A percentile compares a stretch with the other conserved stretches of the same genome.
Evolutionary conservation across 78 protist species (phyloP).

Genomic region (Dictyostelium brefeldianum): DNA sequence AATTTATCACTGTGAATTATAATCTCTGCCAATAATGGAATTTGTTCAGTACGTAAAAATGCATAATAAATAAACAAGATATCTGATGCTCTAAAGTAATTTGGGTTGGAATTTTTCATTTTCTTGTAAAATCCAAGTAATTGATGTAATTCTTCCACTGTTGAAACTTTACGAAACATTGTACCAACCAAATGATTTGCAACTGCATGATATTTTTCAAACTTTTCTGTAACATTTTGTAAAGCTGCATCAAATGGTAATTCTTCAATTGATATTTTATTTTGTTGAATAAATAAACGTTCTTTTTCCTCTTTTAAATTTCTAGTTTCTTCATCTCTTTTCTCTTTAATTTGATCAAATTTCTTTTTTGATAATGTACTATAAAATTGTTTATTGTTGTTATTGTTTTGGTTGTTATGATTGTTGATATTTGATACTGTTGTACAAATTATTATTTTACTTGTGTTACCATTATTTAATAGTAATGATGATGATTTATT

Average conservation of each 20-base stretch:
- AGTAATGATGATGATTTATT: not conserved
- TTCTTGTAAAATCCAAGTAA: slow-evolving; percentile 30
- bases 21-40: slow-evolving; percentile 38
- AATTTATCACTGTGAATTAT: slow-evolving; percentile 39
- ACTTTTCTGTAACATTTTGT: slow-evolving; percentile 34
- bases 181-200: not conserved
- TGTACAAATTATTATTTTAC: not conserved
- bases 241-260: slow-evolving; percentile 33
- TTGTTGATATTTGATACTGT: not conserved
- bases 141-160: slow-evolving; percentile 26
- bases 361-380: slow-evolving; percentile 31
- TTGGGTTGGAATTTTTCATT: not conserved
- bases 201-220: slow-evolving; percentile 24
- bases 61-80: slow-evolving; percentile 33
- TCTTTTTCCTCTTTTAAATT: slow-evolving; percentile 35
- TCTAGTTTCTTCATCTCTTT: slow-evolving; percentile 29
- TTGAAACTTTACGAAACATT: slow-evolving; percentile 34
- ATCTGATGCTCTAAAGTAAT: slow-evolving; percentile 22
- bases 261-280: slow-evolving; percentile 30
- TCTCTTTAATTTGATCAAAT: slow-evolving; percentile 36
- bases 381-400: not conserved
- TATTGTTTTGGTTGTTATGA: not conserved
- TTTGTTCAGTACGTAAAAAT: not conserved
- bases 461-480: not conserved
- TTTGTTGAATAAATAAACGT: slow-evolving; percentile 26